Percentiles rank a stretch among this genome's conserved stretches.
These are phyloP conservation scores for Fraxinus platypoda DNA, from an alignment of 305 asterid species.

Conservation along the genomic window DNA sequence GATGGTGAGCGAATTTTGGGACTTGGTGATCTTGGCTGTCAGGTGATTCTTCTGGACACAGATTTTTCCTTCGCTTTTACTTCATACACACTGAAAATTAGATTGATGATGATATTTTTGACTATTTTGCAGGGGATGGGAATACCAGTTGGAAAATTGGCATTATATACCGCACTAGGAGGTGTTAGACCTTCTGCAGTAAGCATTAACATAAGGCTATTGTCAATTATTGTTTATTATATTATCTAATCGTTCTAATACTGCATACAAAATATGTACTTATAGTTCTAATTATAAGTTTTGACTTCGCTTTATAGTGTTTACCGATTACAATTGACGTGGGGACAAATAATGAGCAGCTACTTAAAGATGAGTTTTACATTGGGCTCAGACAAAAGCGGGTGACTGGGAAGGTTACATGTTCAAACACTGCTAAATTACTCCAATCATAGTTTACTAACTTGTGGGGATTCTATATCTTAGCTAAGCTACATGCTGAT, in stretches of 20 bases:
- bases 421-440: background rate
- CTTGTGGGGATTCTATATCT: background rate
- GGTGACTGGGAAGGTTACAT: conserved; percentile 68
- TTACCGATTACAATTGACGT: conserved; percentile 82
- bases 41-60: conserved; percentile 37
- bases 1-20: conserved; percentile 89
- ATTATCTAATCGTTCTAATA: background rate
- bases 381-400: conserved; percentile 77
- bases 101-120: background rate
- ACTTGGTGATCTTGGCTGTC: conserved; percentile 84
- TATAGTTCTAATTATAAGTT: background rate
- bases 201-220: conserved; percentile 30
- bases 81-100: background rate
- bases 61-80: background rate
- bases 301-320: conserved; percentile 41
- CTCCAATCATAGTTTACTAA: background rate
- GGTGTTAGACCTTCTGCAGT: conserved; percentile 83
- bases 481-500: background rate
- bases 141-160: conserved; percentile 76
- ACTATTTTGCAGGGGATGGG: conserved; percentile 74
- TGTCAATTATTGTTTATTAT: background rate
- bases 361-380: conserved; percentile 72
- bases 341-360: conserved; percentile 72
- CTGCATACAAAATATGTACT: background rate
- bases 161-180: conserved; percentile 76